phyloP scores from a whole-genome alignment of 768 basidiomycete genomes.

The Pleurotus giganteus region DNA sequence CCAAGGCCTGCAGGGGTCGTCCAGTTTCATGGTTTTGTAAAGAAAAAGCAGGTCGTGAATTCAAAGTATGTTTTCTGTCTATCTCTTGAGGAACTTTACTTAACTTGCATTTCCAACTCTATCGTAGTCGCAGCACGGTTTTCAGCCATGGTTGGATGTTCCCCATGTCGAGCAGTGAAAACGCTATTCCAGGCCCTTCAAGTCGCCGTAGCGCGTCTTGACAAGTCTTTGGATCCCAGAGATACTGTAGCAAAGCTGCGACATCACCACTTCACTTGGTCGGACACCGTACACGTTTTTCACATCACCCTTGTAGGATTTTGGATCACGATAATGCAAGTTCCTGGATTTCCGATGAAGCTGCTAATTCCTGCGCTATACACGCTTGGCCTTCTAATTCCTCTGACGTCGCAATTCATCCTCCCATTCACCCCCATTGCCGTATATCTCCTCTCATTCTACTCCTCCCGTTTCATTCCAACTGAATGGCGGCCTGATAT shows the following conservation, averaged over 20 bases:
- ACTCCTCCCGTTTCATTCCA: slow-evolving; percentile 85
- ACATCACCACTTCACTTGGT: slow-evolving; percentile 50
- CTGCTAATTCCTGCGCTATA: slow-evolving; percentile 76
- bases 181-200: slow-evolving; percentile 42
- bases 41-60: no score
- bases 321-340: slow-evolving; percentile 73
- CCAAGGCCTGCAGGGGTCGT: no score
- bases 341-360: slow-evolving; percentile 69
- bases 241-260: slow-evolving; percentile 62
- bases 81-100: no score
- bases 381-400: slow-evolving; percentile 66
- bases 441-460: slow-evolving; percentile 84
- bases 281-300: slow-evolving; percentile 64
- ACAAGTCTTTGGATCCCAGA: slow-evolving; percentile 72
- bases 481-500: slow-evolving; percentile 72
- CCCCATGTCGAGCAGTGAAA: background rate
- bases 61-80: no score
- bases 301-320: slow-evolving; percentile 62
- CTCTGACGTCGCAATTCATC: slow-evolving; percentile 89
- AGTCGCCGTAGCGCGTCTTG: slow-evolving; percentile 64
- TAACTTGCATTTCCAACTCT: no score
- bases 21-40: no score
- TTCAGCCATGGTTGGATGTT: slow-evolving; percentile 1
- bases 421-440: slow-evolving; percentile 85
- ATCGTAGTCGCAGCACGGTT: no score